Percentiles rank a stretch among this genome's conserved stretches.
Evolutionary conservation across 2,329 filamentous ascomycete species (phyloP).

Genomic region (Coniella lustricola): DNA sequence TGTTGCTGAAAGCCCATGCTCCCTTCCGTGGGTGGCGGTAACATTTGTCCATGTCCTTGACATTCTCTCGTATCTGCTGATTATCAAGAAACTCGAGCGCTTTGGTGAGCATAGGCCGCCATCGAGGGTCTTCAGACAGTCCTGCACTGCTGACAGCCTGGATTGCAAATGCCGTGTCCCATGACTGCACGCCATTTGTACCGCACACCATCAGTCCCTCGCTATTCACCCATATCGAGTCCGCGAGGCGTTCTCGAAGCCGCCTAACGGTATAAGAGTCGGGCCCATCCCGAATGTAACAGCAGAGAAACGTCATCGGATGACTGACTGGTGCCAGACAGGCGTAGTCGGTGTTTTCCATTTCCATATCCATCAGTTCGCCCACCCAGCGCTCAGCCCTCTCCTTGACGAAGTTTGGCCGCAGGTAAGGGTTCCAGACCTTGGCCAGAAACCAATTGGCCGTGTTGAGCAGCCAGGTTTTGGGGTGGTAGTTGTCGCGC

Average conservation of each 20-base stretch:
- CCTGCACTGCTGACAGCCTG: conserved; percentile 76
- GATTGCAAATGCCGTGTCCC: conserved; percentile 90
- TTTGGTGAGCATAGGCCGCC: conserved; percentile 74
- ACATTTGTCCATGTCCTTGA: conserved; percentile 66
- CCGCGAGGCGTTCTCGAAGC: conserved; percentile 74
- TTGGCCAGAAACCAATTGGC: conserved; percentile 73
- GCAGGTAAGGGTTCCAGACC: conserved; percentile 73
- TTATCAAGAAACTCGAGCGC: conserved; percentile 80
- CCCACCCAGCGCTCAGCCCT: conserved; percentile 75
- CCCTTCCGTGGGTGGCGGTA: conserved; percentile 91
- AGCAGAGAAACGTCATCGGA: conserved; percentile 81
- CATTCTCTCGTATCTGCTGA: conserved; percentile 85
- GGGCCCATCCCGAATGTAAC: conserved; percentile 78
- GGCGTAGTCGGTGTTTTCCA: conserved; percentile 84
- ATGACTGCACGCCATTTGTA: conserved; percentile 95
- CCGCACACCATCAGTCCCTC: conserved; percentile 94
- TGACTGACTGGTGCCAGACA: conserved; percentile 84
- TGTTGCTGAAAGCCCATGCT: conserved; percentile 93
- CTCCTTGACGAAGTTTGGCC: conserved; percentile 57
- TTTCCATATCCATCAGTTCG: conserved; percentile 81
- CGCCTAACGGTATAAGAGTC: conserved; percentile 63
- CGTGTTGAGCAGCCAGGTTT: conserved; percentile 72
- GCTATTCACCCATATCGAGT: conserved; percentile 84
- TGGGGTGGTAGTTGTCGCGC: conserved; percentile 87
- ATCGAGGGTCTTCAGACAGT: conserved; percentile 68